These are phyloP conservation scores for Durio zibethinus DNA, from an alignment of 345 rosid genomes.

Conservation along the genomic window DNA sequence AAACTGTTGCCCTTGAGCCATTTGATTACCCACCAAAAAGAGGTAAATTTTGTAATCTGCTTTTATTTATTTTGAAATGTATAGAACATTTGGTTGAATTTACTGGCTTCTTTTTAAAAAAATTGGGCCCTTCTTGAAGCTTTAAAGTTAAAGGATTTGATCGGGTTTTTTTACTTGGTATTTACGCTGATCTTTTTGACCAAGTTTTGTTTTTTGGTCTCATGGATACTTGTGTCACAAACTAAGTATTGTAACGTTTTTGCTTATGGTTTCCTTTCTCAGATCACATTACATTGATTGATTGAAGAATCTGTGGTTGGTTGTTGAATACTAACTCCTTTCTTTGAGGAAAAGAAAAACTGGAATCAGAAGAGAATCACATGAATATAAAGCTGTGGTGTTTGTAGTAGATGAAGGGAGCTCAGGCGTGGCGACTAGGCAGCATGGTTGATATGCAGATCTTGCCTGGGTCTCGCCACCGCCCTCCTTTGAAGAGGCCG, in stretches of 20 bases:
- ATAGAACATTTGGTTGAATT: not conserved
- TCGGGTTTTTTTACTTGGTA: not conserved
- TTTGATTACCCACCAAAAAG: not conserved
- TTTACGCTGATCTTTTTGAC: not conserved
- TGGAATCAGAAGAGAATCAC: constrained; percentile 22
- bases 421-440: constrained; percentile 69
- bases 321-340: not conserved
- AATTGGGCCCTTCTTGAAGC: not conserved
- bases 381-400: constrained; percentile 35
- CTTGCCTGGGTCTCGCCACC: constrained; percentile 64
- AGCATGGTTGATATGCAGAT: constrained; percentile 63
- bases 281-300: not conserved
- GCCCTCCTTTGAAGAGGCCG: constrained; percentile 69
- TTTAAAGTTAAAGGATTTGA: constrained; percentile 1
- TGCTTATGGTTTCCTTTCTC: not conserved
- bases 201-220: too few relatives aligned
- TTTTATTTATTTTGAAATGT: not conserved
- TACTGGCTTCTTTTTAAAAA: not conserved
- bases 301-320: not conserved
- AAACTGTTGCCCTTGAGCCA: not conserved
- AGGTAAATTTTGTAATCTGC: not conserved
- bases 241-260: not conserved
- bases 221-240: not conserved
- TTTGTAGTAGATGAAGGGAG: constrained; percentile 39
- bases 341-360: not conserved